Percentiles rank a stretch among this genome's conserved stretches.
These are phyloP conservation scores for Fraxinus dipetala DNA, from an alignment of 305 asterid genomes.

Conservation along the genomic window DNA sequence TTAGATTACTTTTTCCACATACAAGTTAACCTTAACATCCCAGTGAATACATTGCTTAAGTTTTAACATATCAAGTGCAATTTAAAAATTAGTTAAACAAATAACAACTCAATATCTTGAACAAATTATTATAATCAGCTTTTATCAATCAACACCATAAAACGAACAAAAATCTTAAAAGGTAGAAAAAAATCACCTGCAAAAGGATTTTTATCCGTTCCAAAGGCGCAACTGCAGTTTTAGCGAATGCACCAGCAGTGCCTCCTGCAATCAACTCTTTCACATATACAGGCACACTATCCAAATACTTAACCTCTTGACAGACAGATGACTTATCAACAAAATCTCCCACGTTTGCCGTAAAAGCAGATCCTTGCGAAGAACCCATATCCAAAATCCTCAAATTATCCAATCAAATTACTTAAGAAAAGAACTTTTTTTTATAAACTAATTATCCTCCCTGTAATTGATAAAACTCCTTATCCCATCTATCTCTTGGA, in stretches of 20 bases:
- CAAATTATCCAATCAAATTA: slow-evolving; percentile 14
- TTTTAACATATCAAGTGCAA: not conserved
- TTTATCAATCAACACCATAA: not conserved
- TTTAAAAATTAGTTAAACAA: not conserved
- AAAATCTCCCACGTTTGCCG: slow-evolving; percentile 58
- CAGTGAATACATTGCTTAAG: not conserved
- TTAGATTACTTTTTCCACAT: not conserved
- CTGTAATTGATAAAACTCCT: slow-evolving; percentile 72
- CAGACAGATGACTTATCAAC: slow-evolving; percentile 51
- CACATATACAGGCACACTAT: slow-evolving; percentile 69
- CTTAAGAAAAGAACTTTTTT: not conserved
- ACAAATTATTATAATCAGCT: not conserved
- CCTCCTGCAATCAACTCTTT: slow-evolving; percentile 98
- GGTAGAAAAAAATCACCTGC: slow-evolving; percentile 50
- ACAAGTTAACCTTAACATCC: not conserved
- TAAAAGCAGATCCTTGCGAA: slow-evolving; percentile 68
- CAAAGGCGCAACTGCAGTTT: slow-evolving; percentile 90
- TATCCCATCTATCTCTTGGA: slow-evolving; percentile 82
- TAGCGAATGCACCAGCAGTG: slow-evolving; percentile 87
- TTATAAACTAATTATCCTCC: slow-evolving; percentile 51
- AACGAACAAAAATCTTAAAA: not conserved
- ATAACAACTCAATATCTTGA: not conserved
- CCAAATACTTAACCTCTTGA: slow-evolving; percentile 48
- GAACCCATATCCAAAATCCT: slow-evolving; percentile 49
- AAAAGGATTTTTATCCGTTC: slow-evolving; percentile 90